phyloP scores from a whole-genome alignment of 139 green algal genomes.

The Zygnema cylindricum region DNA sequence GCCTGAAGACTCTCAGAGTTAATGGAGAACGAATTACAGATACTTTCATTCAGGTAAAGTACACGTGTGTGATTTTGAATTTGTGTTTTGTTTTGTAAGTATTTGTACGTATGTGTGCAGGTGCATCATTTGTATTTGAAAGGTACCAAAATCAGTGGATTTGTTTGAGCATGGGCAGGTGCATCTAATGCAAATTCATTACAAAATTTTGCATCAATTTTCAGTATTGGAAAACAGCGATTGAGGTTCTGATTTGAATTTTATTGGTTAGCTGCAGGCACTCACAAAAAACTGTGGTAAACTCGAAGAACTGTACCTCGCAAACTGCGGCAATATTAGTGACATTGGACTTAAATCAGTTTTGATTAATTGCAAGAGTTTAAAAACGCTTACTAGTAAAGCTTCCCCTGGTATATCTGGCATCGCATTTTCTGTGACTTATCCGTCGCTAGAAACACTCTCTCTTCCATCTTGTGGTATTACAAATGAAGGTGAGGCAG shows the following conservation, averaged over 20 bases:
- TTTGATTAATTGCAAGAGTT: not conserved
- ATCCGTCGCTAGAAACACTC: slow-evolving; percentile 7
- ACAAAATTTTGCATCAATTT: no score
- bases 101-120: no score
- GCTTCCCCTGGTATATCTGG: not conserved
- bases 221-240: no score
- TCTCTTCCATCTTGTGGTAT: slow-evolving; percentile 26
- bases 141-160: no score
- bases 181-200: no score
- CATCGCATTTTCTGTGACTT: slow-evolving; percentile 4
- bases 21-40: slow-evolving; percentile 40
- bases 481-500: slow-evolving; percentile 35
- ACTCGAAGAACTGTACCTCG: slow-evolving; percentile 23
- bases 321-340: slow-evolving; percentile 33
- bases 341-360: slow-evolving; percentile 23
- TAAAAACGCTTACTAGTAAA: slow-evolving; percentile 21
- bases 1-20: slow-evolving; percentile 8
- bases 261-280: slow-evolving; percentile 5
- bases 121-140: no score
- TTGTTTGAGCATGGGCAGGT: no score
- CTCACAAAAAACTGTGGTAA: slow-evolving; percentile 11
- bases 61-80: no score
- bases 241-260: no score
- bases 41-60: not conserved
- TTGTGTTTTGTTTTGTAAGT: no score